Conservation (phyloP, 116 monocot species). For the Posidonia oceanica region DNA sequence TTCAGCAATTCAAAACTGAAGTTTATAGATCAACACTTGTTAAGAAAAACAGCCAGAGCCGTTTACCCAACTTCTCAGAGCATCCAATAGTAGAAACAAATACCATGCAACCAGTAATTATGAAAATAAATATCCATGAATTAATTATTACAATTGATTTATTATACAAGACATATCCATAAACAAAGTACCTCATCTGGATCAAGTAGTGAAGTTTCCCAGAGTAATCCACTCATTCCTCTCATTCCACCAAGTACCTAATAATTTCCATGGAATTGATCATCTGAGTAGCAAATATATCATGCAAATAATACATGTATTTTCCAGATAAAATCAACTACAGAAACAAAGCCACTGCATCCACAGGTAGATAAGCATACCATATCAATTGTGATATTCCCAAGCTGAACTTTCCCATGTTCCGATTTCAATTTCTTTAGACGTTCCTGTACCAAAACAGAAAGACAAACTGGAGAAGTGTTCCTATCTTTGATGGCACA, state of each 20-base stretch:
- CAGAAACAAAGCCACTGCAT: neutral
- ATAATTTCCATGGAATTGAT: conserved; percentile 6
- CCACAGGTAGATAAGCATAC: conserved; percentile 18
- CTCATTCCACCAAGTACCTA: conserved; percentile 99
- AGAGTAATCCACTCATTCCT: conserved; percentile 91
- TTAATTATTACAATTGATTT: neutral
- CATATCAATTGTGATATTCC: conserved; percentile 93
- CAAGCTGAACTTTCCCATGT: conserved; percentile 83
- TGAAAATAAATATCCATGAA: neutral
- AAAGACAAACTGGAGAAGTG: neutral
- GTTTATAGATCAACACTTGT: neutral
- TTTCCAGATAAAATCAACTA: neutral
- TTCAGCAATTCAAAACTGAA: neutral
- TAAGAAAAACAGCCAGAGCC: neutral
- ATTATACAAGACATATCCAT: neutral
- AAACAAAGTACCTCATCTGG: conserved; percentile 72
- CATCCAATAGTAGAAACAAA: neutral
- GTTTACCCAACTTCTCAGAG: neutral
- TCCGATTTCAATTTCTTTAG: conserved; percentile 89
- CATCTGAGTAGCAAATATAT: neutral
- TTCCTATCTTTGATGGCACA: too few relatives aligned
- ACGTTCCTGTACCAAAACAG: conserved; percentile 53
- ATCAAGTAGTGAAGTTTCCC: conserved; percentile 97
- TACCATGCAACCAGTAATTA: neutral
- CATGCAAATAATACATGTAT: neutral